These are phyloP conservation scores for Pichia sp. DNA, from an alignment of 1,139 yeast species.

Conservation along the genomic window DNA sequence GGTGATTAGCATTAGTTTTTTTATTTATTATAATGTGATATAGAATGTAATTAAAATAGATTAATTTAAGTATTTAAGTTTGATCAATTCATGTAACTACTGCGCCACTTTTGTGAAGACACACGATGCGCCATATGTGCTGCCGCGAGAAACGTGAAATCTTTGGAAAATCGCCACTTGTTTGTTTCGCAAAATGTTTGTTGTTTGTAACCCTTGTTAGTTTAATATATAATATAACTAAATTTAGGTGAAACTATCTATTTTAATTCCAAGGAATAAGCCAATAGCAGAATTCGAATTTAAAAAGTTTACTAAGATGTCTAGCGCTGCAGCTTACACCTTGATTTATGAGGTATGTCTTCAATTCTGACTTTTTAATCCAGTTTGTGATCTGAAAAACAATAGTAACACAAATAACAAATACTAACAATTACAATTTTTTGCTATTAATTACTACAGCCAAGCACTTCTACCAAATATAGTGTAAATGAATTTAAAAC, in stretches of 20 bases:
- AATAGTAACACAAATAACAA: too few relatives aligned
- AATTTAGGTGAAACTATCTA: not conserved
- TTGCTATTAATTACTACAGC: conserved; percentile 28
- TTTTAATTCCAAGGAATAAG: not conserved
- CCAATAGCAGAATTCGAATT: not conserved
- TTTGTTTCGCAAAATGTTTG: too few relatives aligned
- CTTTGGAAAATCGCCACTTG: too few relatives aligned
- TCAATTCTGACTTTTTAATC: too few relatives aligned
- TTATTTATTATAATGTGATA: conserved; percentile 1
- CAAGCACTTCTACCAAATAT: conserved; percentile 63
- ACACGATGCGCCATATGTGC: too few relatives aligned
- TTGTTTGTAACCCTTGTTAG: too few relatives aligned
- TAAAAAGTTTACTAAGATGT: not conserved
- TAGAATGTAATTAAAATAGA: not conserved
- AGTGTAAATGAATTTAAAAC: conserved; percentile 73
- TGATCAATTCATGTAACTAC: too few relatives aligned
- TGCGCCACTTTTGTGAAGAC: too few relatives aligned
- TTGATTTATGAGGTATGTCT: conserved; percentile 53
- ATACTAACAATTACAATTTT: not conserved
- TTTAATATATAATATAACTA: too few relatives aligned
- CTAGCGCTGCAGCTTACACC: conserved; percentile 50
- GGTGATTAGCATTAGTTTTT: conserved; percentile 17
- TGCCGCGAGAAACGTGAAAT: too few relatives aligned
- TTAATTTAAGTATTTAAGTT: too few relatives aligned
- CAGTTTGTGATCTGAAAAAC: too few relatives aligned